Conservation (phyloP, 441 rosid genomes). For the Codiaeum variegatum region DNA sequence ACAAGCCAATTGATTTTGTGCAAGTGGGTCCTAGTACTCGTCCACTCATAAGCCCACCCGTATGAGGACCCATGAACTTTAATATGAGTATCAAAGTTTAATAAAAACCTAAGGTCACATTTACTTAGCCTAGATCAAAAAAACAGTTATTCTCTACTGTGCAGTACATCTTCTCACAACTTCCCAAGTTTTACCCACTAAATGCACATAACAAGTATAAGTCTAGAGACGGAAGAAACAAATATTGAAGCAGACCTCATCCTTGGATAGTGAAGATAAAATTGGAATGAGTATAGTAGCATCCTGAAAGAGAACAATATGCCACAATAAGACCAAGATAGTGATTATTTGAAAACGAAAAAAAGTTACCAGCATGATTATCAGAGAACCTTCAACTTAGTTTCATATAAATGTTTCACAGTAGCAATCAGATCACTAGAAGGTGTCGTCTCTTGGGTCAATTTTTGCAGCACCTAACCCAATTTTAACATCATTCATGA, state of each 20-base stretch:
- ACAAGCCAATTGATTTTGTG: too few species aligned
- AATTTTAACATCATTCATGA: slow-evolving; percentile 29
- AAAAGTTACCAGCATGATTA: slow-evolving; percentile 10
- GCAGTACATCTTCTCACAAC: neutral
- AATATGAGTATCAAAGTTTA: too few species aligned
- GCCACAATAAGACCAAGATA: neutral
- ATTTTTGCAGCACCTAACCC: slow-evolving; percentile 82
- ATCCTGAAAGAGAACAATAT: slow-evolving; percentile 61
- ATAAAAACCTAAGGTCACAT: neutral
- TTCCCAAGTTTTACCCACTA: neutral
- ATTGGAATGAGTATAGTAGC: slow-evolving; percentile 93
- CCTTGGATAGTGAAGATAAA: slow-evolving; percentile 89
- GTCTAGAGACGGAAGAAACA: slow-evolving; percentile 8
- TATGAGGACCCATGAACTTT: too few species aligned
- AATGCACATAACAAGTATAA: neutral
- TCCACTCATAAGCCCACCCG: too few species aligned
- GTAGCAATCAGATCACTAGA: slow-evolving; percentile 78
- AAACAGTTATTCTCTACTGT: neutral
- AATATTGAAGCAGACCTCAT: slow-evolving; percentile 54
- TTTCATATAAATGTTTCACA: slow-evolving; percentile 94
- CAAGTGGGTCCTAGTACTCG: too few species aligned
- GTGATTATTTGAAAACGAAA: slow-evolving; percentile 14
- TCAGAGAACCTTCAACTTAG: slow-evolving; percentile 75
- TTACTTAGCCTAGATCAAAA: neutral
- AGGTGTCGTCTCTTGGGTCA: slow-evolving; percentile 83